Conservation (phyloP, 2,329 filamentous ascomycete species). For the Aspergillus tubingensis region DNA sequence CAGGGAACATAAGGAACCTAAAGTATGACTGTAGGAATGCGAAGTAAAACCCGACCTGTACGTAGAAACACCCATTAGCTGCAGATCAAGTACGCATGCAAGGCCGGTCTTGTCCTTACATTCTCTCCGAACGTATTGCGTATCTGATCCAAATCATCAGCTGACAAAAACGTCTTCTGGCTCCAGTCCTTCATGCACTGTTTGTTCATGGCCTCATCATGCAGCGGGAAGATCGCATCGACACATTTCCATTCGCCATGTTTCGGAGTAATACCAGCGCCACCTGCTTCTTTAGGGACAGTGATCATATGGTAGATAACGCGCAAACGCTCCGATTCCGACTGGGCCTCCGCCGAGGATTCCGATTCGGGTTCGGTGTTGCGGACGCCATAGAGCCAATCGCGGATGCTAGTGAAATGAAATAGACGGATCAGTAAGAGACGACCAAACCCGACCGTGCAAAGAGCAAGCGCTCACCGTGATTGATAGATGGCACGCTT, state of each 20-base stretch:
- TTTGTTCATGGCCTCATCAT: slow-evolving; percentile 75
- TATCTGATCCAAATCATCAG: slow-evolving; percentile 72
- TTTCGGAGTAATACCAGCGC: slow-evolving; percentile 73
- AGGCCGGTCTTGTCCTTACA: slow-evolving; percentile 23
- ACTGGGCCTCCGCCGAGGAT: slow-evolving; percentile 75
- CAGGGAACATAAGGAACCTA: slow-evolving; percentile 78
- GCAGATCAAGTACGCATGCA: background rate
- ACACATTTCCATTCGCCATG: slow-evolving; percentile 73
- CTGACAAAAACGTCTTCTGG: slow-evolving; percentile 48
- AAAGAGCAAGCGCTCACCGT: slow-evolving; percentile 49
- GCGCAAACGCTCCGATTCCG: slow-evolving; percentile 84
- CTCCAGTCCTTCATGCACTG: slow-evolving; percentile 76
- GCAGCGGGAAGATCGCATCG: slow-evolving; percentile 74
- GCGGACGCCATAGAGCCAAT: slow-evolving; percentile 93
- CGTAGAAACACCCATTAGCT: background rate
- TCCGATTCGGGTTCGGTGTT: slow-evolving; percentile 72
- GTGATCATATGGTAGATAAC: slow-evolving; percentile 85
- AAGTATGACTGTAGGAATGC: slow-evolving; percentile 95
- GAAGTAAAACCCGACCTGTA: slow-evolving; percentile 87
- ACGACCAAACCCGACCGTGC: background rate
- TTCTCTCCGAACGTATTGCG: slow-evolving; percentile 73
- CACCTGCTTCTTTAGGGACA: slow-evolving; percentile 70
- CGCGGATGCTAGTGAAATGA: slow-evolving; percentile 66
- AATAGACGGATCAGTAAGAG: background rate
- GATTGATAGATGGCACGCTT: slow-evolving; percentile 81